A percentile compares a stretch with the other conserved stretches of the same genome.
Conservation (phyloP, 176 grass and related monocot species). For the Lolium multiflorum region DNA sequence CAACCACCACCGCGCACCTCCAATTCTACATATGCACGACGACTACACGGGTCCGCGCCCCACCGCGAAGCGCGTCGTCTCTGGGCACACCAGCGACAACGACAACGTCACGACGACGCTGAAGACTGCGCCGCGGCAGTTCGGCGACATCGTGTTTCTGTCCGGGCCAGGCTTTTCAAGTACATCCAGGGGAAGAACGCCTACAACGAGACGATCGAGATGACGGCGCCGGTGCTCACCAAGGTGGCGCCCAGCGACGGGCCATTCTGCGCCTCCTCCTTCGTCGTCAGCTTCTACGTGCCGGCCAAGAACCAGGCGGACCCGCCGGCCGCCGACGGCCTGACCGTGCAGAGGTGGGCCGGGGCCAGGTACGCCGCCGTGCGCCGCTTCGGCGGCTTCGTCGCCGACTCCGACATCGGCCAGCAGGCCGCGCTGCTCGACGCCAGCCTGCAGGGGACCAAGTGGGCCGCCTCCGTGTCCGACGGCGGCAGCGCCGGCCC, state of each 20-base stretch:
- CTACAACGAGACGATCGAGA: conserved; percentile 74
- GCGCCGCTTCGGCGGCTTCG: conserved; percentile 77
- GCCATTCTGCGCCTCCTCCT: conserved; percentile 81
- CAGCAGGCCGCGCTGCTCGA: conserved; percentile 70
- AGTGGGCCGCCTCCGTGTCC: too few relatives aligned
- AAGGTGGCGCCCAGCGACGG: conserved; percentile 75
- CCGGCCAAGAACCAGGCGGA: conserved; percentile 72
- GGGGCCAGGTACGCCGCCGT: conserved; percentile 63
- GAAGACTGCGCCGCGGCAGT: conserved; percentile 23
- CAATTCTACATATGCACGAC: too few relatives aligned
- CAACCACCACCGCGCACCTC: too few relatives aligned
- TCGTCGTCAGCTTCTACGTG: conserved; percentile 89
- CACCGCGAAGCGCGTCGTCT: conserved; percentile 41
- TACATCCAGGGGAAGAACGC: conserved; percentile 93
- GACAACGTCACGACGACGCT: neutral
- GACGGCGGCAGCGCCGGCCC: conserved; percentile 10
- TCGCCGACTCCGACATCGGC: conserved; percentile 61
- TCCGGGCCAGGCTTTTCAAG: conserved; percentile 66
- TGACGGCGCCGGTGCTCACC: conserved; percentile 88
- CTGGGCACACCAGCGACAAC: neutral
- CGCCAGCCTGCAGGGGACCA: neutral
- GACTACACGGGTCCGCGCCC: conserved; percentile 28
- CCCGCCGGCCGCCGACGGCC: conserved; percentile 68
- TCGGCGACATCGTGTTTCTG: conserved; percentile 41
- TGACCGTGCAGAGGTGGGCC: conserved; percentile 65